These are phyloP conservation scores for Eudorina sp. DNA, from an alignment of 139 green algal genomes.

Conservation along the genomic window DNA sequence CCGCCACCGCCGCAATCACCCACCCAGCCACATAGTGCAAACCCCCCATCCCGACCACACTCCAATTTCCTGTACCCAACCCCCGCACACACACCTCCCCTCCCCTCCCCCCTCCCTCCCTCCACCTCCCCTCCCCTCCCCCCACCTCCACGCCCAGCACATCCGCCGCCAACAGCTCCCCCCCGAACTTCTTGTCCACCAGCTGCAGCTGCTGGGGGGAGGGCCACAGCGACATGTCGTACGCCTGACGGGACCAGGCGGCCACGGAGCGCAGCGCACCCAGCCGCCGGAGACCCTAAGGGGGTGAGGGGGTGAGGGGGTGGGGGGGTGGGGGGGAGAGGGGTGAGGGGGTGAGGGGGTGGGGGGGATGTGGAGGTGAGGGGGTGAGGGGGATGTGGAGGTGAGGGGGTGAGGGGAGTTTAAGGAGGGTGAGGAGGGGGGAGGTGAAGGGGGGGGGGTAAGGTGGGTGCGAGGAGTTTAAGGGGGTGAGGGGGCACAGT, in stretches of 20 bases:
- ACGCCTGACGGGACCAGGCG: slow-evolving; percentile 48
- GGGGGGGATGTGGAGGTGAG: background rate
- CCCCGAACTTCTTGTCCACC: slow-evolving; percentile 81
- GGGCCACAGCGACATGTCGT: slow-evolving; percentile 58
- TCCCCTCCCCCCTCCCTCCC: background rate
- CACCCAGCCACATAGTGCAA: too few relatives aligned
- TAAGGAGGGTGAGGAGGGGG: too few relatives aligned
- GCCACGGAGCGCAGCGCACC: slow-evolving; percentile 31
- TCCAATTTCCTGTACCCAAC: too few relatives aligned
- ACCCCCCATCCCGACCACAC: too few relatives aligned
- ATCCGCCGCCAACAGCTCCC: slow-evolving; percentile 68
- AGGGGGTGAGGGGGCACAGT: too few relatives aligned
- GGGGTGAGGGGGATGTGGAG: background rate
- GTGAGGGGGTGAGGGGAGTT: background rate
- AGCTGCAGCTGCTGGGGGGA: slow-evolving; percentile 57
- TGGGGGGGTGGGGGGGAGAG: background rate
- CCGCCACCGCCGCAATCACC: too few relatives aligned
- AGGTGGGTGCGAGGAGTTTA: too few relatives aligned
- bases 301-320: background rate
- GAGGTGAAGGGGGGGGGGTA: too few relatives aligned
- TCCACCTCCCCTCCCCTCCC: background rate
- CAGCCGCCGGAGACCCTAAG: slow-evolving; percentile 49
- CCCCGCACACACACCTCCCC: too few relatives aligned
- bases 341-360: background rate
- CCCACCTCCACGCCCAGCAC: slow-evolving; percentile 61